A percentile compares a stretch with the other conserved stretches of the same genome.
Evolutionary conservation across 345 rosid genomes (phyloP).

Genomic region (Acer saccharum): DNA sequence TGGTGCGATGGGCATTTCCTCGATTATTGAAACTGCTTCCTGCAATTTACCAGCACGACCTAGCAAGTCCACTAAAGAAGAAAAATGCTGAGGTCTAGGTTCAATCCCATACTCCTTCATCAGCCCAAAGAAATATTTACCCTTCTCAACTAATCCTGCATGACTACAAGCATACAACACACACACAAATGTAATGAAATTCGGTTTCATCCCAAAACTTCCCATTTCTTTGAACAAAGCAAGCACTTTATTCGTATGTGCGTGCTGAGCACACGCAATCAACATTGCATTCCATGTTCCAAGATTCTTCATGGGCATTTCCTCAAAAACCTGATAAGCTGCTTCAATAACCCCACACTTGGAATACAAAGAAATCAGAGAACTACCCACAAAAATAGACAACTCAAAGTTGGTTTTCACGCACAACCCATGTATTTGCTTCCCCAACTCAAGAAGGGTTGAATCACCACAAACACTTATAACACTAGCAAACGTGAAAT

Average conservation of each 20-base stretch:
- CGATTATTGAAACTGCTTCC: constrained; percentile 60
- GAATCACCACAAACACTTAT: constrained; percentile 74
- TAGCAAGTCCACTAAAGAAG: constrained; percentile 78
- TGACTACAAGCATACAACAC: constrained; percentile 92
- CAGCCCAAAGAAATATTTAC: constrained; percentile 61
- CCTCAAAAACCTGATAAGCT: constrained; percentile 57
- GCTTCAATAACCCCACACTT: constrained; percentile 74
- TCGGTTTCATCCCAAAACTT: constrained; percentile 55
- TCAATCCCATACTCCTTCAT: constrained; percentile 71
- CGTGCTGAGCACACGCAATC: constrained; percentile 81
- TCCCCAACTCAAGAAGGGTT: constrained; percentile 80
- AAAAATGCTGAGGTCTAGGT: constrained; percentile 76
- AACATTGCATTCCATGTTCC: constrained; percentile 92
- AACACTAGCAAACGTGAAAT: constrained; percentile 72
- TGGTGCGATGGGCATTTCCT: constrained; percentile 66
- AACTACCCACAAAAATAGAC: constrained; percentile 74
- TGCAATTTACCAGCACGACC: constrained; percentile 82
- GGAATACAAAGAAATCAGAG: constrained; percentile 79
- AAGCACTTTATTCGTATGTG: constrained; percentile 49
- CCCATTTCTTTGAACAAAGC: constrained; percentile 63
- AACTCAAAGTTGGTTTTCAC: constrained; percentile 69
- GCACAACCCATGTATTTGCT: constrained; percentile 79
- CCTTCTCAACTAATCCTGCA: constrained; percentile 67
- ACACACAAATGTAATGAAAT: constrained; percentile 77
- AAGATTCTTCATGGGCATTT: constrained; percentile 58